Evolutionary conservation across 1,139 yeast genomes (phyloP), one percentile per base, ranked within the genome.

Genomic region (Candida neerlandica): DNA sequence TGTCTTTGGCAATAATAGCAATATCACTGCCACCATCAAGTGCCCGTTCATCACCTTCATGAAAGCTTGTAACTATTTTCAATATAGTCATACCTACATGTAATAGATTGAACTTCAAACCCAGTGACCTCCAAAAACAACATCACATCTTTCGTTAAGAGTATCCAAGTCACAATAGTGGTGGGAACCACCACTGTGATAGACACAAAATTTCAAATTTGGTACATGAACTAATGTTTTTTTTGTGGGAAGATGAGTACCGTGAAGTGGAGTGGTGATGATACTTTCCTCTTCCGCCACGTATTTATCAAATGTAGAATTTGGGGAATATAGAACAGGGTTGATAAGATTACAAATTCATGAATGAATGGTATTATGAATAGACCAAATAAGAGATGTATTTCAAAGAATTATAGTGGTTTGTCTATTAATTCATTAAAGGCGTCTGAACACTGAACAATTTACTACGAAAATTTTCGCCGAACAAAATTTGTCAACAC

Each of bases 51-150:
- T 87, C 91, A 32, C 91, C 86, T 40, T 91, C 91, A 49, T 84
- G 86, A 66, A 84, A 86, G 78, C 87, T 87, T 62, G 91, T 79
- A 43, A 87, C 85, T 60, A 87, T 75, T 39, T 77, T 78, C 60
- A 87, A 73, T 58, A 87, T 86, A 44, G 89, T 84, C 86, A 87
- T 82, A 45, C 87, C 64, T 41, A 81, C 94, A 61, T 87, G 94
- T 67, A 35, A 87, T 94, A 4, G 92, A 85, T 21, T 78, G 81
- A 44, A 87, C 91, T 63, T 87, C 86, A 46, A 92, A 85, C 4
- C 94, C 94, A 30, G 95, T 87, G 48, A 86, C 94, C 69, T 87
- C 95, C 46, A 84, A 73, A n/a, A 19, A 87, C 95, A 16, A 87
- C 78, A 60, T 87, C 80, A 43, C 75, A 76, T 46, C 67, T 64